A percentile compares a stretch with the other conserved stretches of the same genome.
These are phyloP conservation scores for Neoscytalidium dimidiatum DNA, from an alignment of 2,329 filamentous ascomycete genomes.

Conservation along the genomic window DNA sequence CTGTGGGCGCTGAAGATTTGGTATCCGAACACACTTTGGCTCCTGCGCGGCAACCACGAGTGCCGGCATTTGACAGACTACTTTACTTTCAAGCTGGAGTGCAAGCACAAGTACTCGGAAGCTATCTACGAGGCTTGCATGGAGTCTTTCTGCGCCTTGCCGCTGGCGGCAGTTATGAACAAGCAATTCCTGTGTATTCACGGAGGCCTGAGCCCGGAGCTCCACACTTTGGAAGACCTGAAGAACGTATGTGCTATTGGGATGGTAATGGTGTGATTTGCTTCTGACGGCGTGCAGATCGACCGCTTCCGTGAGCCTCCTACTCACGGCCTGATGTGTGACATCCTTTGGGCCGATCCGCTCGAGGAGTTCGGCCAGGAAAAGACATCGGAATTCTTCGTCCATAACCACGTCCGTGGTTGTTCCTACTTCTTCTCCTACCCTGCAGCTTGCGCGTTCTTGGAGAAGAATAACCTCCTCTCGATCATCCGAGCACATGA, in stretches of 20 bases:
- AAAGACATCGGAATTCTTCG: conserved; percentile 95
- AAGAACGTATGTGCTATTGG: conserved; percentile 66
- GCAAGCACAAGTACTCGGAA: conserved; percentile 99
- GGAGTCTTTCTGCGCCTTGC: conserved; percentile 94
- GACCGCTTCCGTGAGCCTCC: conserved; percentile 97
- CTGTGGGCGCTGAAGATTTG: conserved; percentile 98
- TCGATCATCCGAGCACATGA: conserved; percentile 98
- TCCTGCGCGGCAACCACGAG: conserved; percentile 96
- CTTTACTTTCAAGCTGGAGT: conserved; percentile 99
- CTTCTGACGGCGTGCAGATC: conserved; percentile 60
- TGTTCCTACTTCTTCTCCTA: conserved; percentile 99
- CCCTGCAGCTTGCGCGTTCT: conserved; percentile 91
- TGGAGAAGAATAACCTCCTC: conserved; percentile 98
- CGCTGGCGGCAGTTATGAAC: conserved; percentile 97
- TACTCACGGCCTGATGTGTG: conserved; percentile 97
- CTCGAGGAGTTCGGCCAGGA: conserved; percentile 98
- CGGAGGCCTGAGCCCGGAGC: conserved; percentile 90
- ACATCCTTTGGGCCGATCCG: conserved; percentile 98
- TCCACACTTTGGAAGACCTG: conserved; percentile 93
- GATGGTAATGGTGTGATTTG: conserved; percentile 12
- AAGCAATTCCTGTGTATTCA: conserved; percentile 99
- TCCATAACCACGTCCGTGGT: conserved; percentile 97
- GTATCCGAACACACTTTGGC: conserved; percentile 96
- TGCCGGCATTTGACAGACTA: conserved; percentile 99
- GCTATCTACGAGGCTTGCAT: conserved; percentile 95